phyloP scores from a whole-genome alignment of 768 basidiomycete genomes.

The Auriscalpium vulgare region DNA sequence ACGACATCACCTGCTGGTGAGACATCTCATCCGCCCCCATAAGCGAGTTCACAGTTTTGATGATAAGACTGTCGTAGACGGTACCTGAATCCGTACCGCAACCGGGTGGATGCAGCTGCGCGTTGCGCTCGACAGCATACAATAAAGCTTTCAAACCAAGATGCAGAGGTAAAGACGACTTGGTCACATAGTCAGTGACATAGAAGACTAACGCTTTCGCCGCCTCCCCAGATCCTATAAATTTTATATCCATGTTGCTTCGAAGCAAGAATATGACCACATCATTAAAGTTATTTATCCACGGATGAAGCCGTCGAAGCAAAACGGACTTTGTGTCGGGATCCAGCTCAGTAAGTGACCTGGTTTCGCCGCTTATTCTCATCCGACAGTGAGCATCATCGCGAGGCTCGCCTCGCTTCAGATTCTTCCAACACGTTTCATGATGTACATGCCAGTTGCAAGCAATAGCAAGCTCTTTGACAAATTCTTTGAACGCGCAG shows the following conservation, averaged over 20 bases:
- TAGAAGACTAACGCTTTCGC: neutral
- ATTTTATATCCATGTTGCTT: neutral
- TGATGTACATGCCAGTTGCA: neutral
- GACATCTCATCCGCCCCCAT: neutral
- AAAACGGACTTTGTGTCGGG: neutral
- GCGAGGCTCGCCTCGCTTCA: neutral
- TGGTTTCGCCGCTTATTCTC: neutral
- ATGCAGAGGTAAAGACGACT: neutral
- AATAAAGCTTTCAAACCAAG: neutral
- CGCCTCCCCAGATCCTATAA: neutral
- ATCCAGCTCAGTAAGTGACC: neutral
- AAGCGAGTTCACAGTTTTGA: neutral
- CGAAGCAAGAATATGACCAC: neutral
- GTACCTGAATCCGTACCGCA: neutral
- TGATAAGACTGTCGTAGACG: neutral
- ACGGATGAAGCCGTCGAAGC: neutral
- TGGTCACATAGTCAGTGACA: neutral
- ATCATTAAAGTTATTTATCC: neutral
- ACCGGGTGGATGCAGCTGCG: neutral
- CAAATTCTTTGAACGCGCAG: neutral
- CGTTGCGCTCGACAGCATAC: neutral
- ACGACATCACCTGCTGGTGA: neutral
- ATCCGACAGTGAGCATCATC: neutral
- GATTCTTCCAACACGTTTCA: neutral
- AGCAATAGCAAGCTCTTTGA: neutral